phyloP scores from a whole-genome alignment of 2,329 filamentous ascomycete genomes.

The Fusarium ramigenum region DNA sequence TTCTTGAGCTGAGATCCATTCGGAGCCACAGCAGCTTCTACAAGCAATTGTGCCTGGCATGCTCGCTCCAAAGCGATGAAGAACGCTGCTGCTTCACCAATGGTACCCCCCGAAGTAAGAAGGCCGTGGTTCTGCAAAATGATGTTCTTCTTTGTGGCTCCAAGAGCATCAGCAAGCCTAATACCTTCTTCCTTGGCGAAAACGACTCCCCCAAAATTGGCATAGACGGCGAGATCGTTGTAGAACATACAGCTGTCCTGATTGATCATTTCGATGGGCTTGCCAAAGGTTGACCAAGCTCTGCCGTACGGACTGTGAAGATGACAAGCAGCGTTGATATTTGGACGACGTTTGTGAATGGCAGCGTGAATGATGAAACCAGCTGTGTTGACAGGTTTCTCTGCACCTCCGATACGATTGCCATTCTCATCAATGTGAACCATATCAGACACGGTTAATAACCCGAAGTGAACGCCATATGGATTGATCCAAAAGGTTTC shows the following conservation, averaged over 20 bases:
- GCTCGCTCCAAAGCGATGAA: slow-evolving; percentile 74
- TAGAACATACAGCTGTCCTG: slow-evolving; percentile 73
- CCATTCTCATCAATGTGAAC: slow-evolving; percentile 69
- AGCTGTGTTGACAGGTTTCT: slow-evolving; percentile 70
- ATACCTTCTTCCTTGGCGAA: slow-evolving; percentile 70
- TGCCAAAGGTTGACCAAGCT: slow-evolving; percentile 72
- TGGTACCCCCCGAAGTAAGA: slow-evolving; percentile 72
- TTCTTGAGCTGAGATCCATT: slow-evolving; percentile 44
- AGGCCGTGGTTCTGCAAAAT: slow-evolving; percentile 77
- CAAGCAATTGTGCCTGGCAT: slow-evolving; percentile 72
- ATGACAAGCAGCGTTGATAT: slow-evolving; percentile 74
- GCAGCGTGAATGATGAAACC: slow-evolving; percentile 76
- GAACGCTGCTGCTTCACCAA: slow-evolving; percentile 76
- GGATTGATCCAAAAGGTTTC: slow-evolving; percentile 61
- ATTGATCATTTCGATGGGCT: slow-evolving; percentile 73
- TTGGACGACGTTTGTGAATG: slow-evolving; percentile 69
- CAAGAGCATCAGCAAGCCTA: slow-evolving; percentile 69
- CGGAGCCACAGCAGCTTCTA: slow-evolving; percentile 65
- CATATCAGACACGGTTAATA: slow-evolving; percentile 73
- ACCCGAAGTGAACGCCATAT: slow-evolving; percentile 70
- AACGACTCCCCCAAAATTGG: slow-evolving; percentile 59
- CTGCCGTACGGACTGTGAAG: slow-evolving; percentile 70
- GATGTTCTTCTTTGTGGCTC: slow-evolving; percentile 63
- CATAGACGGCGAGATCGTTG: slow-evolving; percentile 69
- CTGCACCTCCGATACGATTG: slow-evolving; percentile 67